Base-by-base conservation (phyloP, 192 early-diverging fungal species). In the Kickxella alabastrina region DNA sequence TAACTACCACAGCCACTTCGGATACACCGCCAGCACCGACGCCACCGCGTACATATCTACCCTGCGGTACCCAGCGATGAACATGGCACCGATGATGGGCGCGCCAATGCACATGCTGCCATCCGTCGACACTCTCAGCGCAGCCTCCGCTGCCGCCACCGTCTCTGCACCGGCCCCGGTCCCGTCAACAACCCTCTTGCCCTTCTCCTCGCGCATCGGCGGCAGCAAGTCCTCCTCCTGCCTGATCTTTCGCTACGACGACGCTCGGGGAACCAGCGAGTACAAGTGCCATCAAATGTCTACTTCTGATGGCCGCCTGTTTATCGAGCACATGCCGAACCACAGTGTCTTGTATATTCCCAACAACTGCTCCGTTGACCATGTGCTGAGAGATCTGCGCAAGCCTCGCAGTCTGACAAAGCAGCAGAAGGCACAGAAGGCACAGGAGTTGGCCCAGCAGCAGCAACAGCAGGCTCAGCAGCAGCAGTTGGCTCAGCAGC, bases 341-440 rank as follows among this genome's bases (percentile, higher is more conserved):
- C 70, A 74, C 55, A 66, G 70, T 34, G 46, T 74, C 2, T 62
- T 74, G 35, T 74, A 66, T 34, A 61, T 74, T 25, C 70, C 70
- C 34, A 74, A 66, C 54, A 51, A 27, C n/a, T 32, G 32, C 10
- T 55, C 45, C 48, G 47, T 74, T 29, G 52, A 57, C 19, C 47
- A 55, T 22, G 31, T 66, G 24, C 14, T 62, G 36, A 54, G 52
- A 42, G 70, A 74, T 54, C 13, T 66, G 52, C 58, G 63, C 58
- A 65, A 49, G 45, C 39, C 58, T 19, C 70, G 70, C 25, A 41
- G 35, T 21, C 70, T 58, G 9, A 54, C n/a, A 41, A 31, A 48
- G 63, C 35, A 49, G 54, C n/a, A n/a, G n/a, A 58, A 49, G 45
- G 46, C 49, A 22, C 52, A 54, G 32, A 43, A 54, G 31, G 40